Base-by-base conservation (phyloP, 768 basidiomycete genomes). In the Hydnomerulius pinastri region DNA sequence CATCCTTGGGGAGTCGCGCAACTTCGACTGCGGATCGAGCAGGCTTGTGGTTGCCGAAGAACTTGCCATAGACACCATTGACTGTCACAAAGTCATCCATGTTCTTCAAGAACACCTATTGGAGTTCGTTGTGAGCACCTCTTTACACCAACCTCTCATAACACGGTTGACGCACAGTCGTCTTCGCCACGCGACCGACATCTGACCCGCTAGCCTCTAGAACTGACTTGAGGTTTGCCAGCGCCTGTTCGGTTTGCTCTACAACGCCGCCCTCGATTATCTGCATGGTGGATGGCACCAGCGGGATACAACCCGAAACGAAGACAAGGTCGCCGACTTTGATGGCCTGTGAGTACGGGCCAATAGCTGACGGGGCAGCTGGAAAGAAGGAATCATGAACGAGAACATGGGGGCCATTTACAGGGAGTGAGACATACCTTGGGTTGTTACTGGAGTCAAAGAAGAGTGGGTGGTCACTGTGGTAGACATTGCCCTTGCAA, bases 1-100 rank as follows among this genome's bases (percentile, higher is more conserved):
- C 95, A 61, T 93, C 90, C 67, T 87, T 91, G 9, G 96, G 96
- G 46, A 98, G 78, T 38, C 92, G 77, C 28, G 87, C 76, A 27
- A 93, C 92, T 73, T 98, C 92, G 45, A 99, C 91, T 27, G 89
- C 84, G 25, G 93, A 93, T 54, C 97, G 78, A 4, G 97, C 94
- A 40, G 97, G 96, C 70, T 90, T 94, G 73, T 95, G 90, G 27
- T 82, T 78, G 9, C 90, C 93, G 65, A 98, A 98, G 71, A 90
- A 87, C 47, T 81, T 74, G 29, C 81, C 80, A 67, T 97, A 98
- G 54, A 93, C 76, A 13, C 70, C 80, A 68, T 98, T 98, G 61
- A 97, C 83, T 33, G 78, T 73, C 4, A 64, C 83, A 64, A 98
- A 98, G 69, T 99, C 90, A 57, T 90, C 76, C 92, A 98, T 95